Base-by-base conservation (phyloP, 1,284 basidiomycete genomes). In the Fomitopsis palustris region DNA sequence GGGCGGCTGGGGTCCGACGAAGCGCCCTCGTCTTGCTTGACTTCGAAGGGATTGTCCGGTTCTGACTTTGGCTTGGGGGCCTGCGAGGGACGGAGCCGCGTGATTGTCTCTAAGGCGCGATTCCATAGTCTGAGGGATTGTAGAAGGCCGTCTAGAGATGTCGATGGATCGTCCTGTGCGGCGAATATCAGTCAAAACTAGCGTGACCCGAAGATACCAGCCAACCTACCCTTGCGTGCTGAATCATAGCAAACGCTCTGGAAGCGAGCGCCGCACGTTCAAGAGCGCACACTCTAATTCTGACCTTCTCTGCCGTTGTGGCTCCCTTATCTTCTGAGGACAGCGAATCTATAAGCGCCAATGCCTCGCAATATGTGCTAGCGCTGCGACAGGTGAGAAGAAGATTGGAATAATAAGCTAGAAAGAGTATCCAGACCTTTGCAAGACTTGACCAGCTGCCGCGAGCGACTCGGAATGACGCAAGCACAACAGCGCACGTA, bases 71-170 rank as follows among this genome's bases (percentile, higher is more conserved):
- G 53, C 54, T 73, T 74, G 6, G 70, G 55, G 1, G 72, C 21
- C 8, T 64, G 61, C 1, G 76, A 68, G 2, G 80, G 79, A 42
- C 71, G 79, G 6, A 94, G 75, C 9, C 91, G 86, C 3, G 84
- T 74, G 0, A 95, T 71, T 1, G 85, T 83, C 33, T 92, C 89
- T 1, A 87, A 77, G 0, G 92, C 92, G 35, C 92, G 84, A 64
- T 90, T 90, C 82, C 87, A 93, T 0, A 96, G 75, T 3, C 94
- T 84, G 61, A 95, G 78, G 0, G 90, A 83, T 63, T 92, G 88
- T 10, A 90, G 75, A 56, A 90, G 78, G 17, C 82, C 82, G 25
- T 81, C 77, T 17, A 95, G 70, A 0, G 88, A 83, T 0, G 78
- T 73, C 0, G 82, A 75, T 0, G 86, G 76, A 56, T 95, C 85